These are phyloP conservation scores for Apocynum venetum DNA, from an alignment of 257 asterid species.

Conservation along the genomic window DNA sequence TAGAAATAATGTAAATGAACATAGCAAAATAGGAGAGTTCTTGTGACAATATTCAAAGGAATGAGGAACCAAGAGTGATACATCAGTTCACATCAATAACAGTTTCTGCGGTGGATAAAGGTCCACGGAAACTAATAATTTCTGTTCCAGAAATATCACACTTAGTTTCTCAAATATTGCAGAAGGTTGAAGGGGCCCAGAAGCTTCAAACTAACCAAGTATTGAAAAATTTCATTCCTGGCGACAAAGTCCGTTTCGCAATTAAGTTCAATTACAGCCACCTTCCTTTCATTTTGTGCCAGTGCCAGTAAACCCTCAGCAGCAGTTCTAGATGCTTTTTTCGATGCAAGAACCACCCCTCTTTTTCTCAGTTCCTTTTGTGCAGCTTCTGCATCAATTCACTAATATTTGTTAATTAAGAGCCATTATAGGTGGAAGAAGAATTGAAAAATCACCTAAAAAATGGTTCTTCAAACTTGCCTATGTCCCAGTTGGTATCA, in stretches of 20 bases:
- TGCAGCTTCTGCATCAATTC: slow-evolving; percentile 67
- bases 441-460: slow-evolving; percentile 1
- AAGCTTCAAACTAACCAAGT: slow-evolving; percentile 57
- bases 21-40: not conserved
- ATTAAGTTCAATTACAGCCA: slow-evolving; percentile 77
- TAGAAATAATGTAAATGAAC: not conserved
- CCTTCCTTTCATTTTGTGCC: slow-evolving; percentile 68
- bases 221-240: slow-evolving; percentile 89
- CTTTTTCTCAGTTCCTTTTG: slow-evolving; percentile 91
- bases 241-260: slow-evolving; percentile 98
- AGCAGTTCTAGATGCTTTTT: slow-evolving; percentile 80
- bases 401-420: slow-evolving; percentile 14
- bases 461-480: slow-evolving; percentile 28
- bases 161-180: not conserved
- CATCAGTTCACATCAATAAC: not conserved
- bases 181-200: slow-evolving; percentile 4
- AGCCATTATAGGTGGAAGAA: slow-evolving; percentile 10
- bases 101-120: not conserved
- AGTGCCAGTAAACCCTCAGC: slow-evolving; percentile 89
- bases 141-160: no score
- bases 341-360: slow-evolving; percentile 94
- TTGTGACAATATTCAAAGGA: not conserved
- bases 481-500: slow-evolving; percentile 85
- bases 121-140: not conserved
- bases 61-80: not conserved